Evolutionary conservation across 768 basidiomycete species (phyloP).

Genomic region (Polyporus arcularius): DNA sequence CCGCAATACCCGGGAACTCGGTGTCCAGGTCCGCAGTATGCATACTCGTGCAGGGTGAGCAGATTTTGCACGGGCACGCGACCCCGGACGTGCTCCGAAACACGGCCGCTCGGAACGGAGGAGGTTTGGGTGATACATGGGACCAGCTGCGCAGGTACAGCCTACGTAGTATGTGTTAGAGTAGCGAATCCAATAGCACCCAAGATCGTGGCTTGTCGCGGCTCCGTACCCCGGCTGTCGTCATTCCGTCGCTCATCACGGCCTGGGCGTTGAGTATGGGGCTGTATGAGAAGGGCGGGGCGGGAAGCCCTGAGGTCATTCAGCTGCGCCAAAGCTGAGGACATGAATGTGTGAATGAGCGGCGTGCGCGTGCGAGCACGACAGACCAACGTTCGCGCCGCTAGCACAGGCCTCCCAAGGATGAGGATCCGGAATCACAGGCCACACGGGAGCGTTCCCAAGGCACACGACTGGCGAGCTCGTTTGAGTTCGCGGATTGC

Average conservation of each 20-base stretch:
- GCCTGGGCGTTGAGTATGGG: background rate
- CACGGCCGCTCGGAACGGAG: slow-evolving; percentile 18
- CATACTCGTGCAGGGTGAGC: background rate
- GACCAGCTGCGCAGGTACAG: no score
- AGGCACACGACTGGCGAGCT: background rate
- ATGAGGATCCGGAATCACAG: background rate
- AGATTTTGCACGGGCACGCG: background rate
- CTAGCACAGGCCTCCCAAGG: background rate
- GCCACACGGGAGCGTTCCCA: background rate
- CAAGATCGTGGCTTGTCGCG: background rate
- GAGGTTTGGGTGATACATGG: background rate
- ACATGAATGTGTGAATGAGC: background rate
- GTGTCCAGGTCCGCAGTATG: background rate
- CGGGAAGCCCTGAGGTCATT: background rate
- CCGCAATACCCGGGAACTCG: background rate
- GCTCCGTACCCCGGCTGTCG: slow-evolving; percentile 11
- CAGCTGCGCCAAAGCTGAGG: background rate
- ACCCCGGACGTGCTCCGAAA: slow-evolving; percentile 10
- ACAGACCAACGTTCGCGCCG: no score
- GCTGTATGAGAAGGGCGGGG: background rate
- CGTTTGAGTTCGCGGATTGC: background rate
- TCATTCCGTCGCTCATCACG: slow-evolving; percentile 3
- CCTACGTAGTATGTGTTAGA: no score
- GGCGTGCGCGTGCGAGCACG: background rate
- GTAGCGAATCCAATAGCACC: no score